Evolutionary conservation across 108 stramenopile genomes (phyloP).

Genomic region (Mediolabrus comicus): DNA sequence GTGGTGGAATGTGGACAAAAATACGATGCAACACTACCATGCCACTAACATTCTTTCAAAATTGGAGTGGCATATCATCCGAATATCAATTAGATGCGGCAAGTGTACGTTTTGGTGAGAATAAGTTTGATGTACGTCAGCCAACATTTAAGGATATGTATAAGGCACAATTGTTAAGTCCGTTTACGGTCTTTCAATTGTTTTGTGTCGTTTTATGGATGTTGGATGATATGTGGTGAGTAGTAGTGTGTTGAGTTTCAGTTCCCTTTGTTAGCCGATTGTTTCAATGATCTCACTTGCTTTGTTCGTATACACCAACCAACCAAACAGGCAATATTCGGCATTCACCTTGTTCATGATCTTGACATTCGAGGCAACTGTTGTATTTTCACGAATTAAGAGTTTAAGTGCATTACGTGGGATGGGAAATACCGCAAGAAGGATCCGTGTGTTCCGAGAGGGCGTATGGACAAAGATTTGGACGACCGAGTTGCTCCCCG

Average conservation of each 20-base stretch:
- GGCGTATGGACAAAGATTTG: slow-evolving; percentile 67
- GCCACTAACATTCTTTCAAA: slow-evolving; percentile 61
- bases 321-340: slow-evolving; percentile 81
- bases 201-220: slow-evolving; percentile 92
- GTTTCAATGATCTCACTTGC: neutral
- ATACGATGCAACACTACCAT: slow-evolving; percentile 85
- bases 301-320: too few species aligned
- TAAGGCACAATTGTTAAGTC: slow-evolving; percentile 89
- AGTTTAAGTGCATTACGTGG: slow-evolving; percentile 63
- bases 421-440: slow-evolving; percentile 76
- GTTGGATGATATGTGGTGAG: slow-evolving; percentile 84
- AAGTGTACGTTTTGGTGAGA: slow-evolving; percentile 86
- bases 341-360: slow-evolving; percentile 95
- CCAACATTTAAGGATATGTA: slow-evolving; percentile 93
- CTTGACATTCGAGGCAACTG: slow-evolving; percentile 89
- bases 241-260: neutral
- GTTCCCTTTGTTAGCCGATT: neutral
- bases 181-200: slow-evolving; percentile 93
- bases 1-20: slow-evolving; percentile 71
- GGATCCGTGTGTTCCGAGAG: slow-evolving; percentile 74
- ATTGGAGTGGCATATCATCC: slow-evolving; percentile 74
- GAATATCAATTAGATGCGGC: slow-evolving; percentile 62
- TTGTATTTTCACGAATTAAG: slow-evolving; percentile 87
- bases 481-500: slow-evolving; percentile 86
- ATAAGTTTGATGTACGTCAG: slow-evolving; percentile 82